Evolutionary conservation across 306 rosid species (phyloP).

Genomic region (cucumber (Cucumis sativus)): Cucumber_9930_V3 NC_026657.2:31472501-31473000

Average conservation of each 20-base stretch:
- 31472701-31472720: not conserved
- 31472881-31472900: not conserved
- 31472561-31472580: no score
- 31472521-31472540: no score
- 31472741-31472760: not conserved
- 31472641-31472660: no score
- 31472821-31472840: not conserved
- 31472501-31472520: no score
- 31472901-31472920: not conserved
- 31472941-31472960: not conserved
- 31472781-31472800: not conserved
- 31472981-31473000: conserved; percentile 3
- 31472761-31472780: not conserved
- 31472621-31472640: not conserved
- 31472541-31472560: no score
- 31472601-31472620: no score
- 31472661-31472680: not conserved
- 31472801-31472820: not conserved
- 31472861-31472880: not conserved
- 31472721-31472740: not conserved
- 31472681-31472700: no score
- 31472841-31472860: not conserved
- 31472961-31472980: not conserved
- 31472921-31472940: not conserved
- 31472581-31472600: no score